These are phyloP conservation scores for Metschnikowia matae DNA, from an alignment of 805 yeast genomes.

Conservation along the genomic window DNA sequence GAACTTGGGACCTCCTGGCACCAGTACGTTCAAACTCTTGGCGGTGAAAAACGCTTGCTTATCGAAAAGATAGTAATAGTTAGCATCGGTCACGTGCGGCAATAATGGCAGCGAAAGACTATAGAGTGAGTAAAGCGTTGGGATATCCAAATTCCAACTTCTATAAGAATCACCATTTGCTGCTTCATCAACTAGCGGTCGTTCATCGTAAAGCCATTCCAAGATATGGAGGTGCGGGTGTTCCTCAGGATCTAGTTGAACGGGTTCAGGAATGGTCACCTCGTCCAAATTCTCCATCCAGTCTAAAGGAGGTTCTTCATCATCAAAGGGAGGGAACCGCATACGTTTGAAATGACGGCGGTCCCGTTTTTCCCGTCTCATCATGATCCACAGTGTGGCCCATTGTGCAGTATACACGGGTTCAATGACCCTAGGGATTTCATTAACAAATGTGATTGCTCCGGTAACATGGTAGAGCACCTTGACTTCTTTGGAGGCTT, in stretches of 20 bases:
- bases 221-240: conserved; percentile 54
- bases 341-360: conserved; percentile 84
- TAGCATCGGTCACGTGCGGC: conserved; percentile 53
- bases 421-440: conserved; percentile 84
- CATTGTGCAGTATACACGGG: conserved; percentile 93
- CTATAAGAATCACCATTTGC: conserved; percentile 74
- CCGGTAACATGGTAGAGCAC: conserved; percentile 90
- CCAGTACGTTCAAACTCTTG: conserved; percentile 77
- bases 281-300: conserved; percentile 79
- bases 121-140: conserved; percentile 61
- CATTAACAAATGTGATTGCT: conserved; percentile 93
- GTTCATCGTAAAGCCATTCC: conserved; percentile 80
- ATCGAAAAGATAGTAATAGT: conserved; percentile 70
- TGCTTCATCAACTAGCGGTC: conserved; percentile 60
- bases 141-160: conserved; percentile 61
- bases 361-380: conserved; percentile 93
- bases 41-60: conserved; percentile 82
- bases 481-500: conserved; percentile 73
- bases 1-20: conserved; percentile 96
- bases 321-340: conserved; percentile 95
- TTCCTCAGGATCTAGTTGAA: conserved; percentile 58
- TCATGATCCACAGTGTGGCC: conserved; percentile 88
- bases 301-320: conserved; percentile 89
- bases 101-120: conserved; percentile 68
- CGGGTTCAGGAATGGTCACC: conserved; percentile 67